phyloP scores from a whole-genome alignment of 1,284 basidiomycete species.

The Ceratobasidium sp. region DNA sequence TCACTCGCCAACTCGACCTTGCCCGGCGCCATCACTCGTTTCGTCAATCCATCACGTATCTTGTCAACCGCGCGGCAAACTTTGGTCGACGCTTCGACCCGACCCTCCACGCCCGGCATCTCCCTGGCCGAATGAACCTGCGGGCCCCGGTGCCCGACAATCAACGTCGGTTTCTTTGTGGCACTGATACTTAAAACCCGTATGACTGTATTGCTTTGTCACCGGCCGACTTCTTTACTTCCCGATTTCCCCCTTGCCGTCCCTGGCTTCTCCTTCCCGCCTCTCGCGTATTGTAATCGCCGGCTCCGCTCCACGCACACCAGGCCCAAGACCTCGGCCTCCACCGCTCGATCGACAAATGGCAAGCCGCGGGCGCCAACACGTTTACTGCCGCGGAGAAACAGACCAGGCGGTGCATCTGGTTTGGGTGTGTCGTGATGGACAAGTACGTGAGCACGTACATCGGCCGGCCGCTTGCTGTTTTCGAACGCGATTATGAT shows the following conservation, averaged over 20 bases:
- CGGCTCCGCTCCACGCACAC: no score
- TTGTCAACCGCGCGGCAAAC: no score
- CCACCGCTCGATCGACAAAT: slow-evolving; percentile 82
- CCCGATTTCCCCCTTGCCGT: neutral
- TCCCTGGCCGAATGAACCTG: slow-evolving; percentile 77
- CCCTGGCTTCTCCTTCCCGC: neutral
- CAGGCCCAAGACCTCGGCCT: slow-evolving; percentile 90
- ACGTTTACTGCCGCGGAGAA: slow-evolving; percentile 76
- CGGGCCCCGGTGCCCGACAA: slow-evolving; percentile 12
- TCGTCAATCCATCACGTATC: no score
- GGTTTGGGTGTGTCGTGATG: slow-evolving; percentile 85
- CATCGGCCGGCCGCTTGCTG: slow-evolving; percentile 83
- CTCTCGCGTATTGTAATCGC: no score
- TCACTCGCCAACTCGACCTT: no score
- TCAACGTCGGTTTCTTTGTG: slow-evolving; percentile 22
- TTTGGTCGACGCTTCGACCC: neutral
- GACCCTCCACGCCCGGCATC: neutral
- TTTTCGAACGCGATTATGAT: slow-evolving; percentile 86
- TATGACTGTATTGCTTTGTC: slow-evolving; percentile 1
- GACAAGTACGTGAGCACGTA: slow-evolving; percentile 84
- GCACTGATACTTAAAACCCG: neutral
- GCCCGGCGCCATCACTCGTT: no score
- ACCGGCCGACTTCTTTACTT: neutral
- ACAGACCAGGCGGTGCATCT: slow-evolving; percentile 80
- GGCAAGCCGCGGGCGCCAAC: slow-evolving; percentile 73